Evolutionary conservation across 257 asterid species (phyloP).

Genomic region (Capsicum rhomboideum): DNA sequence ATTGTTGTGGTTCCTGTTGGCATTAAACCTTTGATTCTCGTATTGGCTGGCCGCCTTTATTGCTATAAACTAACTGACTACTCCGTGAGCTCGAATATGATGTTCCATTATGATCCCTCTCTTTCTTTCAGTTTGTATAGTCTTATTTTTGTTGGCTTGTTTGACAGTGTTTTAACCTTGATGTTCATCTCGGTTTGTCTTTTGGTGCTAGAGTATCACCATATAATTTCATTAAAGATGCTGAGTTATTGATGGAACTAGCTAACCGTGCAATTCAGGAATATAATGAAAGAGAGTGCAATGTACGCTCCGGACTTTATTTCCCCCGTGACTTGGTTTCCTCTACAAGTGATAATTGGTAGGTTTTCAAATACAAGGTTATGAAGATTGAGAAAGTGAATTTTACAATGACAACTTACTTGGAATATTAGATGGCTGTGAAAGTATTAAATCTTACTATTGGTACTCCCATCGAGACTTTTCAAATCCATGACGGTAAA

Average conservation of each 20-base stretch:
- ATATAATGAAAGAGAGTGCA: not conserved
- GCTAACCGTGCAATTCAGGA: not conserved
- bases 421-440: not conserved
- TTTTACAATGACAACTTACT: not conserved
- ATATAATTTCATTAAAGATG: not conserved
- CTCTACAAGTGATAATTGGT: not conserved
- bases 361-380: no score
- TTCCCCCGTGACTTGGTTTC: not conserved
- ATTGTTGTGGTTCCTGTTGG: not conserved
- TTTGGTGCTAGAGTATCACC: not conserved
- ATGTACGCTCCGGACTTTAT: not conserved
- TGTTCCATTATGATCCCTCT: not conserved
- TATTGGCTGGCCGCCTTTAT: no score
- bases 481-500: not conserved
- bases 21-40: not conserved
- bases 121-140: not conserved
- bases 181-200: not conserved
- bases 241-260: not conserved
- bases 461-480: not conserved
- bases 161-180: no score
- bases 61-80: not conserved
- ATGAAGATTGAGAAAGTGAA: not conserved
- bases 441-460: not conserved
- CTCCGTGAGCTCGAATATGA: not conserved
- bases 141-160: no score